phyloP scores from a whole-genome alignment of 2,329 filamentous ascomycete species.

The Colletotrichum noveboracense region DNA sequence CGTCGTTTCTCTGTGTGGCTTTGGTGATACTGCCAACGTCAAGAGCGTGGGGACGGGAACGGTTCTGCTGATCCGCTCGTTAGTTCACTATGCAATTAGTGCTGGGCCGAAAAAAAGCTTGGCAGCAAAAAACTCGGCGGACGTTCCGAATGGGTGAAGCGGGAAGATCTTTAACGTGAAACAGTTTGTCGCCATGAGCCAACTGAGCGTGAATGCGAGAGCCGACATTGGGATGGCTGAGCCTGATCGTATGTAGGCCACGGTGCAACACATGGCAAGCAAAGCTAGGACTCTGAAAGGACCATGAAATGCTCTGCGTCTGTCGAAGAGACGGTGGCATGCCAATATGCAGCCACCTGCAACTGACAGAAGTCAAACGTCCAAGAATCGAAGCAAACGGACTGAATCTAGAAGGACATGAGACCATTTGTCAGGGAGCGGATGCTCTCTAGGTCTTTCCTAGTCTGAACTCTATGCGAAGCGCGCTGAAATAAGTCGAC shows the following conservation, averaged over 20 bases:
- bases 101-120: slow-evolving; percentile 10
- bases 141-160: slow-evolving; percentile 6
- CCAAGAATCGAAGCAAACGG: not conserved
- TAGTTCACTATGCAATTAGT: not conserved
- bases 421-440: not conserved
- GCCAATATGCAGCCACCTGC: not conserved
- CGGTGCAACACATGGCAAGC: not conserved
- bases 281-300: not conserved
- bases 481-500: not conserved
- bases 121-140: slow-evolving; percentile 7
- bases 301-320: not conserved
- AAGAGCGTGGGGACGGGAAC: not conserved
- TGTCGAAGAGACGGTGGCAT: not conserved
- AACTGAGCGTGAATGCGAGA: not conserved
- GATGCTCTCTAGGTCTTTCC: not conserved
- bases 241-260: not conserved
- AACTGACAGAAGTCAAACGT: slow-evolving; percentile 11
- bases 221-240: not conserved
- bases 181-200: not conserved
- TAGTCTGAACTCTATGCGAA: not conserved
- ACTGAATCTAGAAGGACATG: slow-evolving; percentile 5
- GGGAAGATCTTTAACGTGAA: slow-evolving; percentile 1
- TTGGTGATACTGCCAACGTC: not conserved
- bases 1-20: not conserved
- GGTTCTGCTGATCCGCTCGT: not conserved